phyloP scores from a whole-genome alignment of 768 basidiomycete species.

The Xerocomus spinulosus region DNA sequence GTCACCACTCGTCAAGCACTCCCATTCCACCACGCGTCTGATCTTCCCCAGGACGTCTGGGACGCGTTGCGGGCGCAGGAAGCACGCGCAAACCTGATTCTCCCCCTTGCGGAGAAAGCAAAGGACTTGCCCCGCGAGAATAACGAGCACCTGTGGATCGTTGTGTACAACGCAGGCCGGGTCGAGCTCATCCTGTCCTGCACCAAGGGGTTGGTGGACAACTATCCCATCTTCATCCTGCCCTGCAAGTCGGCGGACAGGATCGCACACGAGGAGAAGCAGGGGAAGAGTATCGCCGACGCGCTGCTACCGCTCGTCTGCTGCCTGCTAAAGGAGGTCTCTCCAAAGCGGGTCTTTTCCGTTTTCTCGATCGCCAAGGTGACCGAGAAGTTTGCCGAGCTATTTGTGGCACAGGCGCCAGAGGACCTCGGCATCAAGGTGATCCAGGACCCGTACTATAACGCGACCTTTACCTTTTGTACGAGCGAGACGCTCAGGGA shows the following conservation, averaged over 20 bases:
- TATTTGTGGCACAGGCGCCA: conserved; percentile 39
- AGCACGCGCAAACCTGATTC: conserved; percentile 36
- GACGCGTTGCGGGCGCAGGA: conserved; percentile 26
- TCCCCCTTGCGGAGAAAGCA: conserved; percentile 36
- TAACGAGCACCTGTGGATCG: conserved; percentile 30
- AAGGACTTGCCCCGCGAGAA: neutral
- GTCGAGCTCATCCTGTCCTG: conserved; percentile 49
- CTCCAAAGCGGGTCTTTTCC: conserved; percentile 41
- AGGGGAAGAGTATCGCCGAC: conserved; percentile 1
- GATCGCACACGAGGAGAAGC: conserved; percentile 11
- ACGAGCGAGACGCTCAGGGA: conserved; percentile 38
- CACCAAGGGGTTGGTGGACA: conserved; percentile 48
- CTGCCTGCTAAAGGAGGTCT: conserved; percentile 12
- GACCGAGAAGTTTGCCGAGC: conserved; percentile 40
- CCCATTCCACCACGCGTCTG: conserved; percentile 2
- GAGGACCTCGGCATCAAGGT: conserved; percentile 16
- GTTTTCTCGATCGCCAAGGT: conserved; percentile 55
- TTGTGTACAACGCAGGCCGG: conserved; percentile 14
- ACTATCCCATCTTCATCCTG: conserved; percentile 51
- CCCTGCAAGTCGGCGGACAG: conserved; percentile 11
- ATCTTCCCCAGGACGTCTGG: conserved; percentile 29
- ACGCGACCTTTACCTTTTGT: conserved; percentile 54
- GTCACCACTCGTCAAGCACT: neutral
- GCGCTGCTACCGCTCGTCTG: conserved; percentile 9
- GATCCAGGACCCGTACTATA: conserved; percentile 50